Evolutionary conservation across 495 filamentous ascomycete genomes (phyloP).

Genomic region (Aspergillus diversus): DNA sequence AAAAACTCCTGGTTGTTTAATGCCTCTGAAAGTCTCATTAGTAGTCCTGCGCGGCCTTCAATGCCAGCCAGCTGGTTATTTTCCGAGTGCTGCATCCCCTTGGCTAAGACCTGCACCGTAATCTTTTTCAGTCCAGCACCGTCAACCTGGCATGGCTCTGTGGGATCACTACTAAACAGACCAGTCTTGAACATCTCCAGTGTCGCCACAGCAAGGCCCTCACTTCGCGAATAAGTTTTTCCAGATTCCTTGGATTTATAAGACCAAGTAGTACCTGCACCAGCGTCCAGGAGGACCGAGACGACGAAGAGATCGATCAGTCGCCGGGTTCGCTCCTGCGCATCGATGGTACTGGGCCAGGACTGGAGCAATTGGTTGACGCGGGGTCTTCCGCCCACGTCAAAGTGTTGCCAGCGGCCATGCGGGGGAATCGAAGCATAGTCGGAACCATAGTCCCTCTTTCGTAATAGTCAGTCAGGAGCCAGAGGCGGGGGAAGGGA

Average conservation of each 20-base stretch:
- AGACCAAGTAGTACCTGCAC: slow-evolving; percentile 68
- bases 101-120: slow-evolving; percentile 72
- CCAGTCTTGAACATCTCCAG: slow-evolving; percentile 98
- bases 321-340: slow-evolving; percentile 64
- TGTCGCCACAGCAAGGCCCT: slow-evolving; percentile 91
- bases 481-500: not conserved
- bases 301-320: slow-evolving; percentile 71
- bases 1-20: slow-evolving; percentile 84
- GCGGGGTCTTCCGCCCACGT: slow-evolving; percentile 68
- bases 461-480: slow-evolving; percentile 22
- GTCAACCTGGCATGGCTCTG: slow-evolving; percentile 87
- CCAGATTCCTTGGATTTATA: slow-evolving; percentile 93
- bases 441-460: slow-evolving; percentile 89
- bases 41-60: slow-evolving; percentile 80
- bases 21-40: slow-evolving; percentile 76
- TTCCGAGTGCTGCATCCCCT: slow-evolving; percentile 81
- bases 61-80: slow-evolving; percentile 85
- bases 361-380: slow-evolving; percentile 66
- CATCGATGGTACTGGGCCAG: slow-evolving; percentile 64
- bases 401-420: slow-evolving; percentile 74
- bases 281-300: slow-evolving; percentile 70
- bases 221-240: slow-evolving; percentile 79
- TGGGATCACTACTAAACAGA: slow-evolving; percentile 82
- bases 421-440: slow-evolving; percentile 79
- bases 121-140: slow-evolving; percentile 76